phyloP scores from a whole-genome alignment of 2,329 filamentous ascomycete species.

The Xylariaceae sp. region DNA sequence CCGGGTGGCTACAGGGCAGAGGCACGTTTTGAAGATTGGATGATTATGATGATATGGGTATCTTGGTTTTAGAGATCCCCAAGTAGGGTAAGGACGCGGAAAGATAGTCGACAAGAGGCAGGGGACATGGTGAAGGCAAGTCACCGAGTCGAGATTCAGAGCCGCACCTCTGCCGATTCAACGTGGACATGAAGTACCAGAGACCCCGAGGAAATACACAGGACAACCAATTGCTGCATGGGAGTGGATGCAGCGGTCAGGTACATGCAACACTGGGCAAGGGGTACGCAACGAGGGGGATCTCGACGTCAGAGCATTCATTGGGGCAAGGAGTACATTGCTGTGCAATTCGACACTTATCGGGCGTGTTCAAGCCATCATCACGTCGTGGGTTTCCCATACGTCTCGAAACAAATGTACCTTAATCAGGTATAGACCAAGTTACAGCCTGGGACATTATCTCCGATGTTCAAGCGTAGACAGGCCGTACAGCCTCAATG shows the following conservation, averaged over 20 bases:
- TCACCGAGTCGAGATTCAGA: no score
- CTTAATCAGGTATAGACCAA: conserved; percentile 13
- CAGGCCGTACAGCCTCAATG: no score
- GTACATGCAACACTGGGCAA: conserved; percentile 1
- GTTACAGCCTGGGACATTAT: conserved; percentile 19
- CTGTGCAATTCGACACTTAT: not conserved
- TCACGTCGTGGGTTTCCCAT: not conserved
- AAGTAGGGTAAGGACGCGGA: no score
- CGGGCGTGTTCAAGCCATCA: conserved; percentile 1
- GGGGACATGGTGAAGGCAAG: no score
- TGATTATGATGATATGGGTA: not conserved
- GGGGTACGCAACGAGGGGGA: not conserved
- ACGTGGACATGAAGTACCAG: not conserved
- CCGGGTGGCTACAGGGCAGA: conserved; percentile 19
- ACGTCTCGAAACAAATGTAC: conserved; percentile 14
- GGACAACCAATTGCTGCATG: not conserved
- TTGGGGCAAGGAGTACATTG: not conserved
- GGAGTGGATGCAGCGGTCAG: not conserved
- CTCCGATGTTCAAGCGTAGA: not conserved
- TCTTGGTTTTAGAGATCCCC: no score
- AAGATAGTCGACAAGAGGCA: no score
- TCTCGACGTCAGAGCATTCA: conserved; percentile 2
- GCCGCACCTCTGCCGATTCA: not conserved
- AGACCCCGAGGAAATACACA: not conserved
- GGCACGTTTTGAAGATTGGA: not conserved